Base-by-base conservation (phyloP, 192 early-diverging fungal genomes). In the Gamsiella multidivaricata region DNA sequence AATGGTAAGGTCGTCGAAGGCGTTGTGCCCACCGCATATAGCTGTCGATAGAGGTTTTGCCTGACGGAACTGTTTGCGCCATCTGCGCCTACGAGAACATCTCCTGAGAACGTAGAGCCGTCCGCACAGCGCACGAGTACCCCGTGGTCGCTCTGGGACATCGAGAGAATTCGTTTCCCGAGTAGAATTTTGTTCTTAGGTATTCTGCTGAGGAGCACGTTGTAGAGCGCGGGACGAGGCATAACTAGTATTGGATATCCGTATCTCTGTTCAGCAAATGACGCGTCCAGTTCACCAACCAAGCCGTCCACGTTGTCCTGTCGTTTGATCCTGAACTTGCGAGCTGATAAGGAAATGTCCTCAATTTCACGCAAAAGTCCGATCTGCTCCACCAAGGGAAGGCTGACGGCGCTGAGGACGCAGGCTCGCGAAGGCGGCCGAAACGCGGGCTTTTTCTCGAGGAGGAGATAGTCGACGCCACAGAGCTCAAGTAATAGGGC, bases 21-120 rank as follows among this genome's bases (percentile, higher is more conserved):
- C 6, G n/a, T 18, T 46, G n/a, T 9, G n/a, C 9, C 17, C 45
- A 18, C n/a, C 12, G 9, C n/a, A n/a, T 55, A 29, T 3, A 55
- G 28, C n/a, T 55, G 54, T 33, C 54, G 36, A 22, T 61, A 61
- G n/a, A 61, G 45, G 7, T 32, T 50, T 20, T 47, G 45, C n/a
- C 60, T 25, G 17, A 61, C 60, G 14, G 45, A 43, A 50, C 45
- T 50, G 33, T 61, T 32, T 5, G 60, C 46, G 9, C 60, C 60
- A 50, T 61, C 60, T 5, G 60, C 43, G 29, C 60, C 60, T 25
- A 61, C 45, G 46, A 61, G 60, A 33, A 61, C n/a, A 49, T 61
- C 32, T 0, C 60, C 60, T 17, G 31, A 50, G 33, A 49, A 61
- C 6, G 60, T 50, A 5, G 45, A 33, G 45, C 36, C 36, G 46